Evolutionary conservation across 1,284 basidiomycete genomes (phyloP).

Genomic region (Heliocybe sulcata): DNA sequence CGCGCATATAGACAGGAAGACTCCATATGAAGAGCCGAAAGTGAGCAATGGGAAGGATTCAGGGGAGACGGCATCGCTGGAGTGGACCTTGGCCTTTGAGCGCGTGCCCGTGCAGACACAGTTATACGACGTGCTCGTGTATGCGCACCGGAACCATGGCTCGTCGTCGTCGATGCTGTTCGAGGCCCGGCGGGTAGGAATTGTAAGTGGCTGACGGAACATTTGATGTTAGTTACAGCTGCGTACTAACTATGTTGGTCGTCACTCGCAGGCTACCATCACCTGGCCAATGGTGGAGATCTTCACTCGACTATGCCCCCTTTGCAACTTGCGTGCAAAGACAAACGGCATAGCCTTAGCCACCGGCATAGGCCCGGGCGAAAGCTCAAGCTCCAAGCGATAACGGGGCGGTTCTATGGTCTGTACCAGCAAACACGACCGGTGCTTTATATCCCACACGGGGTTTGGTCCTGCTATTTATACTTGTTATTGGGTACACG

Average conservation of each 20-base stretch:
- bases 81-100: conserved; percentile 44
- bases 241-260: conserved; percentile 5
- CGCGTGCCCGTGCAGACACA: conserved; percentile 58
- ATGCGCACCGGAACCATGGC: conserved; percentile 53
- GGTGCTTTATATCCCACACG: too few relatives aligned
- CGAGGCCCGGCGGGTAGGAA: conserved; percentile 47
- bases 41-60: conserved; percentile 6
- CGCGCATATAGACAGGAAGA: conserved; percentile 28
- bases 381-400: not conserved
- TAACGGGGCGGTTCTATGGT: not conserved
- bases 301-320: conserved; percentile 54
- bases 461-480: not conserved
- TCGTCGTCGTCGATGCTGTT: conserved; percentile 45
- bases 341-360: conserved; percentile 1
- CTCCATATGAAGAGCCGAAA: conserved; percentile 11
- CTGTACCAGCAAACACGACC: too few relatives aligned
- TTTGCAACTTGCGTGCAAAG: conserved; percentile 41
- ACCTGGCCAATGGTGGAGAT: conserved; percentile 72
- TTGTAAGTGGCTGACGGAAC: conserved; percentile 35
- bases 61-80: conserved; percentile 15
- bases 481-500: not conserved
- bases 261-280: conserved; percentile 40
- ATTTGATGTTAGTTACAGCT: too few relatives aligned
- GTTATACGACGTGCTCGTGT: conserved; percentile 62
- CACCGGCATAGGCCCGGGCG: not conserved